Evolutionary conservation across 2,329 filamentous ascomycete species (phyloP), one percentile per base, ranked within the genome.

Genomic region (Aspergillus chevalieri): DNA sequence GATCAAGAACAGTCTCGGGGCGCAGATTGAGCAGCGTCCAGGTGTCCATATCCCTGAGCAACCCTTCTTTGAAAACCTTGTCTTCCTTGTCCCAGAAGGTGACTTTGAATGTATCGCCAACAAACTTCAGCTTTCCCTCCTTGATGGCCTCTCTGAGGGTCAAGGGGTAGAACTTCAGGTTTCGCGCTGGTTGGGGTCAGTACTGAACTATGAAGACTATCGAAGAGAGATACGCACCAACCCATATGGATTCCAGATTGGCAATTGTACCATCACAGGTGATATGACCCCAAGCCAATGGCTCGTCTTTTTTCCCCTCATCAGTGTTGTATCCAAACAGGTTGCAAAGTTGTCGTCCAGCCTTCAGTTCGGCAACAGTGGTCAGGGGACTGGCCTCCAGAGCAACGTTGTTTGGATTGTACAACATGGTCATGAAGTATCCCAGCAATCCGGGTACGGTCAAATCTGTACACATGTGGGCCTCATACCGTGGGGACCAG

Each of bases 401-500:
- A 1, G 73, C 64, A 1, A 77, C 70, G 33, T 77, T 78, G 61
- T 78, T 78, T 0, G 74, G 74, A 45, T 78, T 77, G 50, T 76
- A 77, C 19, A 78, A 28, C 74, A 77, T 77, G 0, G 74, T 74
- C 65, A 74, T 74, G 28, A 76, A 72, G 55, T 76, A 76, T 1
- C 74, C 74, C 3, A 76, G 61, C 3, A 76, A 47, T 1, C 68
- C 64, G 0, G 73, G 61, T 69, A 75, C 75, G 43, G 60, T 68
- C 57, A 74, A 44, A 49, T 76, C 61, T 12, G 64, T 69, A 33
- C 44, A 70, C 75, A 78, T 77, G 49, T 78, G 75, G 3, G 64
- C 74, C 43, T 74, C 64, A 56, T 78, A 78, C 0, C 73, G 66
- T 1, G 74, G 58, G 9, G 52, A 56, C 58, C 73, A 77, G 54